Base-by-base conservation (phyloP, 2,329 filamentous ascomycete species). In the Fusarium avenaceum region DNA sequence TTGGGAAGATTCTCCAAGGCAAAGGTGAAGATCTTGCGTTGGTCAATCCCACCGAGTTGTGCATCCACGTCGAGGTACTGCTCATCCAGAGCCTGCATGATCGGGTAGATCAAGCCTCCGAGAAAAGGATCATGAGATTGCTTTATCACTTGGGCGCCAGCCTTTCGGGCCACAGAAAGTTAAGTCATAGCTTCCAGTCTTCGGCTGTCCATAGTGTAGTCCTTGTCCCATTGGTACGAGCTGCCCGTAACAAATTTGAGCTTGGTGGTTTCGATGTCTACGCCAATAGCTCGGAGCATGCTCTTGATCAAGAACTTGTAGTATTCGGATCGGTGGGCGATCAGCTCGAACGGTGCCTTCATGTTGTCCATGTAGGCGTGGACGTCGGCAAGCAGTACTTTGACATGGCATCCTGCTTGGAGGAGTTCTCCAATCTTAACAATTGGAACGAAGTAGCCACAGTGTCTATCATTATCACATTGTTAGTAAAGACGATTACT, bases 371-470 rank as follows among this genome's bases (percentile, higher is more conserved):
- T 33, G 2, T 20, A 20, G 1, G 30, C 49, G 15, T 63, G 59
- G 0, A 44, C 22, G 6, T 63, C 43, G 4, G 59, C 48, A 2
- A 63, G 51, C 0, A 63, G 33, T 2, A 63, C 42, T 38, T 55
- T 62, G 1, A 62, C 20, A 1, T 33, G 24, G 2, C 57, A 62
- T 3, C 35, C 30, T 11, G 48, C 57, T 1, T 48, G 24, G 2
- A 63, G 57, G 9, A 62, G 48, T 0, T 63, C 48, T 0, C 48
- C 59, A 6, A 62, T 33, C 14, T 63, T 62, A 0, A 40, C 48
- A 26, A 56, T 55, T 0, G 59, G 38, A 0, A 56, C 57, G 3
- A 62, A 63, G 30, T 62, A 63, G 0, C 57, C 59, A 8, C 57
- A 63, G 13, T 63, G 57, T 7, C 33, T 35, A 9, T 35, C 2